Evolutionary conservation across 2,329 filamentous ascomycete genomes (phyloP), one percentile per base, ranked within the genome.

Genomic region (Phaeomoniella chlamydospora): DNA sequence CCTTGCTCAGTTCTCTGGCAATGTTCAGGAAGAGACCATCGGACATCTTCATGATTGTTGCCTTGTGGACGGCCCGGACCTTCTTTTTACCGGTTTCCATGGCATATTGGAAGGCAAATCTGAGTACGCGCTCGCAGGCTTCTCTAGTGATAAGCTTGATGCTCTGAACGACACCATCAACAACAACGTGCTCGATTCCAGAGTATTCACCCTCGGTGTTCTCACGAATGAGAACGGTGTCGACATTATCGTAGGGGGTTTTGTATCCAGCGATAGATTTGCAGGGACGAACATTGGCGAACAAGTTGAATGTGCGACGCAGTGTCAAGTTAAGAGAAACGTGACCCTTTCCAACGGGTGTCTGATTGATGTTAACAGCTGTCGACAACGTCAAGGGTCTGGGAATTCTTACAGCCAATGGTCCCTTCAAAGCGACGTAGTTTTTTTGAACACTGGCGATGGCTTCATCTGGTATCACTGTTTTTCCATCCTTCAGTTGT

Each of bases 121-220:
- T 80, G 48, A 96, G 77, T 37, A 98, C 90, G 51, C 90, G 81
- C 77, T 98, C 90, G 47, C 77, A 87, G 45, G 90, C 90, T 59
- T 87, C 80, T 46, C 77, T 72, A 50, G 85, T 93, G 64, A 94
- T 94, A 59, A 98, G 84, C 77, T 98, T 98, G 68, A 98, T 98
- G 70, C 80, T 88, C 74, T 98, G 90, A 17, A 98, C 90, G 35
- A 98, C 90, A 49, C 90, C 90, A 52, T 96, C 87, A 15, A 96
- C 86, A 19, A 96, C 90, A 40, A 94, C 77, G 68, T 98, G 90
- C 74, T 98, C 90, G 53, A 98, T 96, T 44, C 90, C 90, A 30
- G 85, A 94, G 77, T 98, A 98, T 72, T 96, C 90, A 62, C 90
- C 90, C 75, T 96, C 90, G 50, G 90, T 96, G 74, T 98, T 98